A percentile compares a stretch with the other conserved stretches of the same genome.
These are phyloP conservation scores for Beauveria bassiana DNA, from an alignment of 2,329 filamentous ascomycete species.

Conservation along the genomic window DNA sequence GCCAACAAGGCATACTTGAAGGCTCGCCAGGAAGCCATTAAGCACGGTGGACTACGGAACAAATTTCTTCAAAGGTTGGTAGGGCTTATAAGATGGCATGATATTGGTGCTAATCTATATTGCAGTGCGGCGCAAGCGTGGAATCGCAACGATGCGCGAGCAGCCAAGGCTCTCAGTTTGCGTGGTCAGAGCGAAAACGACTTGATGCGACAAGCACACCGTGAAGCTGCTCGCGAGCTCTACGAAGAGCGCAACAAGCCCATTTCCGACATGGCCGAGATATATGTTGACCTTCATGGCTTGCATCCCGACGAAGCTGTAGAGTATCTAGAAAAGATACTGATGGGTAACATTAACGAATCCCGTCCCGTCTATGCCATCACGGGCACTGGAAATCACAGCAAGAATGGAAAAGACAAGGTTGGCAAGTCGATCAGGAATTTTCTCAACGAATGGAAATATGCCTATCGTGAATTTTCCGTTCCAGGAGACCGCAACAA, in stretches of 20 bases:
- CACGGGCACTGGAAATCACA: slow-evolving; percentile 93
- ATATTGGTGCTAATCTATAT: not conserved
- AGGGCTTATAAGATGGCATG: not conserved
- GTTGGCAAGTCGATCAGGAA: slow-evolving; percentile 87
- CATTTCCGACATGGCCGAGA: slow-evolving; percentile 57
- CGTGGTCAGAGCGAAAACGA: slow-evolving; percentile 96
- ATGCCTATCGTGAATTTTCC: slow-evolving; percentile 91
- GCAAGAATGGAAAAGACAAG: slow-evolving; percentile 98
- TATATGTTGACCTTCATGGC: slow-evolving; percentile 95
- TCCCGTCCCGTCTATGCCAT: slow-evolving; percentile 83
- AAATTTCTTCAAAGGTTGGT: slow-evolving; percentile 89
- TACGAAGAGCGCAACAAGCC: slow-evolving; percentile 78
- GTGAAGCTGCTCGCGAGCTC: slow-evolving; percentile 82
- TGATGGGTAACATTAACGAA: slow-evolving; percentile 71
- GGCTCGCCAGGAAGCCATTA: slow-evolving; percentile 90
- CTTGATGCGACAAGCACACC: slow-evolving; percentile 92
- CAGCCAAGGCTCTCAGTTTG: slow-evolving; percentile 88
- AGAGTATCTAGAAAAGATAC: slow-evolving; percentile 81
- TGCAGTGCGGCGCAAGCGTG: slow-evolving; percentile 82
- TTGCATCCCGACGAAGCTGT: slow-evolving; percentile 97
- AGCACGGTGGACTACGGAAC: slow-evolving; percentile 91
- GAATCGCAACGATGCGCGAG: slow-evolving; percentile 95
- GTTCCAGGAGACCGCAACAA: slow-evolving; percentile 85
- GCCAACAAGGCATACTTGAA: slow-evolving; percentile 94
- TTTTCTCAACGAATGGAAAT: slow-evolving; percentile 93